phyloP scores from a whole-genome alignment of 768 basidiomycete genomes.

The Flagelloscypha sp. region DNA sequence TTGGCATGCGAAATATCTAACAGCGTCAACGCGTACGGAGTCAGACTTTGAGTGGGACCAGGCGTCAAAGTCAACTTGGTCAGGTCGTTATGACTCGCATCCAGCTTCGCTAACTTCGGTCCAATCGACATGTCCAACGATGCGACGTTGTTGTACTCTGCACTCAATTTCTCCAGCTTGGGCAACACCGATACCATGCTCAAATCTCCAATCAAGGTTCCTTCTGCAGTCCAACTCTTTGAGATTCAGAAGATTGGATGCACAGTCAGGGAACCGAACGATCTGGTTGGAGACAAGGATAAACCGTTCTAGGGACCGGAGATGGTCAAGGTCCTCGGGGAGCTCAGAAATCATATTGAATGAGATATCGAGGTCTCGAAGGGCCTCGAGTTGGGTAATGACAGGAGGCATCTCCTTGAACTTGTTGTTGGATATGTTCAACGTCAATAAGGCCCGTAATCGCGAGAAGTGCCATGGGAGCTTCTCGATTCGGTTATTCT shows the following conservation, averaged over 20 bases:
- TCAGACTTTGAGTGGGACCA: constrained; percentile 32
- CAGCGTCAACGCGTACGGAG: constrained; percentile 52
- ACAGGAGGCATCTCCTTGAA: constrained; percentile 69
- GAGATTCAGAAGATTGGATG: constrained; percentile 47
- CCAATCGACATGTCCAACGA: constrained; percentile 75
- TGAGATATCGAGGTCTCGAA: constrained; percentile 85
- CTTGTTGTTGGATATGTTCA: constrained; percentile 97
- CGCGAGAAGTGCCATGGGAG: constrained; percentile 82
- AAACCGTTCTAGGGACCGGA: constrained; percentile 62
- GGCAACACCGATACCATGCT: constrained; percentile 62
- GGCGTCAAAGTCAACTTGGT: constrained; percentile 62
- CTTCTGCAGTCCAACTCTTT: constrained; percentile 74
- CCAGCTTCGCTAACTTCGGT: constrained; percentile 52
- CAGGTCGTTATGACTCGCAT: constrained; percentile 84
- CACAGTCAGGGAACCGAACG: constrained; percentile 58
- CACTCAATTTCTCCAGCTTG: constrained; percentile 53
- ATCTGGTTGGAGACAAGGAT: constrained; percentile 84
- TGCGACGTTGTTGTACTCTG: constrained; percentile 79
- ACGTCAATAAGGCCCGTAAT: constrained; percentile 56
- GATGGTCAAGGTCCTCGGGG: constrained; percentile 68
- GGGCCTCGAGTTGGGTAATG: constrained; percentile 61
- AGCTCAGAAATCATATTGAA: constrained; percentile 85
- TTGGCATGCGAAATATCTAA: constrained; percentile 87
- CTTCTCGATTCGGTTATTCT: constrained; percentile 87
- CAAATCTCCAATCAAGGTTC: constrained; percentile 76